Evolutionary conservation across 2,329 filamentous ascomycete species (phyloP), one percentile per base, ranked within the genome.

Genomic region (Cytospora mali): DNA sequence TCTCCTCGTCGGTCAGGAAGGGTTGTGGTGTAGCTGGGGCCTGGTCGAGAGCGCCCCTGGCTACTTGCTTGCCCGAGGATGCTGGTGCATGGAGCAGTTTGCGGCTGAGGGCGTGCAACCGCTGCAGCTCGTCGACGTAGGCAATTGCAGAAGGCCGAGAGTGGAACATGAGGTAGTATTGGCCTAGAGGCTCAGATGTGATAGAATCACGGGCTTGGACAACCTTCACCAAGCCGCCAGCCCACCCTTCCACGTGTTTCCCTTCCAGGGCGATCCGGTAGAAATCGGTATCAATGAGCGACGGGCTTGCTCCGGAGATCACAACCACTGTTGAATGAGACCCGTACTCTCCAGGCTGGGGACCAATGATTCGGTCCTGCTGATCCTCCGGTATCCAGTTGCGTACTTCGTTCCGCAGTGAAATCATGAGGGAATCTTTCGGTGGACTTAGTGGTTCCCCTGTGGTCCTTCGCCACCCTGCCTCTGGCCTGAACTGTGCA

Each of bases 121-220:
- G 76, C 10, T 74, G 70, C 0, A 82, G 80, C 64, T 86, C 83
- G 27, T 80, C 77, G 58, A 84, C 81, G 73, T 91, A 93, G 48
- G 83, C 79, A 9, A 77, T 72, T 0, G 90, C 89, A 14, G 86
- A 83, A n/a, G 79, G 75, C 21, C 77, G 71, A 25, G 79, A 82
- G 65, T 83, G 79, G 78, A 93, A 94, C 60, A 91, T 79, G 61
- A 94, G 76, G 74, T 84, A 88, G 76, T 93, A 93, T 69, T 81
- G 81, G 63, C 85, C 87, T 1, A 84, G 74, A 4, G 86, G 84
- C 62, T 85, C 84, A 55, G 91, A 80, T 11, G 88, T 91, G 61
- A 79, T 72, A 4, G 83, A 80, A 70, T 91, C 81, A 65, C 88
- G 87, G 52, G 81, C 84, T 65, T 89, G 89, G 27, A 90, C 81